Evolutionary conservation across 176 grass and related monocot species (phyloP).

Genomic region (Avena atlantica): DNA sequence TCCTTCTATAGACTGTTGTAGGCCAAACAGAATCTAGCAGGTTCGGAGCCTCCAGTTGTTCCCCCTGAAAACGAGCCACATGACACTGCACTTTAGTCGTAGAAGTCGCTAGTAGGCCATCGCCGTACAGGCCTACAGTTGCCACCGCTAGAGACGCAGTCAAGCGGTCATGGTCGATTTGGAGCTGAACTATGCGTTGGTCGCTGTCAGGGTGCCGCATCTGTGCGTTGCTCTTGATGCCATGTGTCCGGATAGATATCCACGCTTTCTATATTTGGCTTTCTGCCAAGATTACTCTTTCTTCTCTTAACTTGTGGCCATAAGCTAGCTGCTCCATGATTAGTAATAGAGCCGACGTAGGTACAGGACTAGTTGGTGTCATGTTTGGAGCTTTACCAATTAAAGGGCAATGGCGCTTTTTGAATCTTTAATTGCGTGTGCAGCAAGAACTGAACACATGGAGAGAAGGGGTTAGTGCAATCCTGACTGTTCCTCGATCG

Average conservation of each 20-base stretch:
- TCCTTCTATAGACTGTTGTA: neutral
- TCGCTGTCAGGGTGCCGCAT: neutral
- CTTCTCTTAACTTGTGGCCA: neutral
- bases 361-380: neutral
- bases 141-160: neutral
- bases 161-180: neutral
- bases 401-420: neutral
- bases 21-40: constrained; percentile 26
- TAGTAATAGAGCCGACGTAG: neutral
- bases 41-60: constrained; percentile 44
- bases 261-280: neutral
- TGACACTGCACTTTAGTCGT: constrained; percentile 18
- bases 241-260: constrained; percentile 27
- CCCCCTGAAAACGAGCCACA: constrained; percentile 25
- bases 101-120: constrained; percentile 20
- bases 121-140: neutral
- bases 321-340: neutral
- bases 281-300: neutral
- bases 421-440: neutral
- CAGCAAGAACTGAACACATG: neutral
- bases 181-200: neutral
- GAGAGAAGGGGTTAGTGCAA: neutral
- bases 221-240: neutral
- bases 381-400: neutral
- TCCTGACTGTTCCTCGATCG: neutral